phyloP scores from a whole-genome alignment of 495 filamentous ascomycete species.

The Penicillium salamii region DNA sequence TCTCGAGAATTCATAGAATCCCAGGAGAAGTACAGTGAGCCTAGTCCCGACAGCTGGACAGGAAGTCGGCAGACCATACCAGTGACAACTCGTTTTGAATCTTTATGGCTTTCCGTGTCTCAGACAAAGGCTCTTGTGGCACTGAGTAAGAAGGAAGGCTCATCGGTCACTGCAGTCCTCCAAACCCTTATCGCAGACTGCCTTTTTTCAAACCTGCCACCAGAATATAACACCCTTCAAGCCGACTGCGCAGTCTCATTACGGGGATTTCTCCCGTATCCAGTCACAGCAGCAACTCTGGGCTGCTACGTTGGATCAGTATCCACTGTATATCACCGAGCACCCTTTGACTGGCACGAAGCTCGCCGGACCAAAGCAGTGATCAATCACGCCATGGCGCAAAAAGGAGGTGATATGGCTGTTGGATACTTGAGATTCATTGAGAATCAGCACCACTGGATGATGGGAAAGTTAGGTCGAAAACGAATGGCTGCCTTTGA shows the following conservation, averaged over 20 bases:
- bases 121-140: neutral
- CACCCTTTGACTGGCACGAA: slow-evolving; percentile 4
- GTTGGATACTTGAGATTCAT: slow-evolving; percentile 9
- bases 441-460: slow-evolving; percentile 9
- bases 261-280: neutral
- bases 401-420: slow-evolving; percentile 7
- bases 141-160: slow-evolving; percentile 1
- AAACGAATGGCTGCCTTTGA: slow-evolving; percentile 3
- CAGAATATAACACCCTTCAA: neutral
- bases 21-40: neutral
- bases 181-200: neutral
- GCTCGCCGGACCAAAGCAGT: slow-evolving; percentile 4
- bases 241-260: slow-evolving; percentile 7
- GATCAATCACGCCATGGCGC: neutral
- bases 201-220: slow-evolving; percentile 1
- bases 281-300: slow-evolving; percentile 3
- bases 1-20: neutral
- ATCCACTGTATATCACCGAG: neutral
- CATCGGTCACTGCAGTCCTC: slow-evolving; percentile 2
- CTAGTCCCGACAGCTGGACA: slow-evolving; percentile 2
- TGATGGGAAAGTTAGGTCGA: slow-evolving; percentile 9
- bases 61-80: neutral
- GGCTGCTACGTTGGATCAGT: slow-evolving; percentile 7
- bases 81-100: slow-evolving; percentile 2
- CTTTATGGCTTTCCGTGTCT: slow-evolving; percentile 3